phyloP scores from a whole-genome alignment of 768 basidiomycete genomes.

The Crepidotus variabilis region DNA sequence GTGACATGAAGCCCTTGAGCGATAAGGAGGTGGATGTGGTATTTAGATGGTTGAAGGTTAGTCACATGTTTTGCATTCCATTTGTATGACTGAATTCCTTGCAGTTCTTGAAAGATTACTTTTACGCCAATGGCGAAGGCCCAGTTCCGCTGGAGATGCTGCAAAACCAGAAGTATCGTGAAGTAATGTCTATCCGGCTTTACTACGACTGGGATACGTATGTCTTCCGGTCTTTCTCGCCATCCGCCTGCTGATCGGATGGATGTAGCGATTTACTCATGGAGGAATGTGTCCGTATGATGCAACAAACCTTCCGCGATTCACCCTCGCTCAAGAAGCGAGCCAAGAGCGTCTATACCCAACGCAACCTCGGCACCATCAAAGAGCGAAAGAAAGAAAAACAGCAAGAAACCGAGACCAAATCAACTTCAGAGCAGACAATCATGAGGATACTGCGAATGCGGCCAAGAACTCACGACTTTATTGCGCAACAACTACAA shows the following conservation, averaged over 20 bases:
- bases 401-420: conserved; percentile 75
- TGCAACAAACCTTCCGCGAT: conserved; percentile 80
- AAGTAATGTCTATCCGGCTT: conserved; percentile 82
- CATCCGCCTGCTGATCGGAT: conserved; percentile 9
- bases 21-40: conserved; percentile 98
- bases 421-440: conserved; percentile 78
- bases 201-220: conserved; percentile 98
- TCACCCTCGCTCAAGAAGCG: conserved; percentile 80
- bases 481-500: conserved; percentile 82
- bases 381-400: conserved; percentile 92
- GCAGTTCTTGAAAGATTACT: conserved; percentile 92
- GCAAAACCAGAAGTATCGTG: conserved; percentile 94
- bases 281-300: conserved; percentile 95
- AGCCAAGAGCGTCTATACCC: conserved; percentile 88
- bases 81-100: conserved; percentile 7
- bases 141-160: conserved; percentile 81
- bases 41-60: conserved; percentile 94
- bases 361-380: conserved; percentile 95
- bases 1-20: conserved; percentile 86
- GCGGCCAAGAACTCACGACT: conserved; percentile 86
- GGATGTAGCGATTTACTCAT: conserved; percentile 67
- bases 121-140: conserved; percentile 91
- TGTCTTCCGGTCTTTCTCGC: conserved; percentile 19
- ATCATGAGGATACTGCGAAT: conserved; percentile 94
- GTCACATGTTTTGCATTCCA: neutral